phyloP scores from a whole-genome alignment of 1,284 basidiomycete genomes.

The Pseudozyma tsukubaensis region DNA sequence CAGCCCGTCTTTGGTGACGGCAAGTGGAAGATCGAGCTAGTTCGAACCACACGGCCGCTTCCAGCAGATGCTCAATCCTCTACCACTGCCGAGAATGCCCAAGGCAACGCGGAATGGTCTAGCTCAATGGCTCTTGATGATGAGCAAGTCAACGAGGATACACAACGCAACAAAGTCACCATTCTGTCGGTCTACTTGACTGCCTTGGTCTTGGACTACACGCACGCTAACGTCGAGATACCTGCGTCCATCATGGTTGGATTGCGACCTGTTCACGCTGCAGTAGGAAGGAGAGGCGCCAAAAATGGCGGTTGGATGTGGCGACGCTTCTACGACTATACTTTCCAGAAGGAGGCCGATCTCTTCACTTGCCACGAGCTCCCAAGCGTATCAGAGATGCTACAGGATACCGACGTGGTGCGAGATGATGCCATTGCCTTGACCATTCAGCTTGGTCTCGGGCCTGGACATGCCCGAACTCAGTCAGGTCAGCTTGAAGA shows the following conservation, averaged over 20 bases:
- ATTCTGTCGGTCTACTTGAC: conserved; percentile 60
- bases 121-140: neutral
- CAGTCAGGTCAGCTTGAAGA: conserved; percentile 10
- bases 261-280: conserved; percentile 34
- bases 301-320: conserved; percentile 45
- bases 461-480: conserved; percentile 40
- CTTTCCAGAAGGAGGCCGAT: conserved; percentile 54
- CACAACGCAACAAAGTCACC: conserved; percentile 29
- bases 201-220: conserved; percentile 53
- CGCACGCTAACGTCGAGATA: conserved; percentile 44
- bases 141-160: neutral
- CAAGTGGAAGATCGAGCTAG: conserved; percentile 66
- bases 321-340: conserved; percentile 48
- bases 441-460: conserved; percentile 58
- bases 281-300: conserved; percentile 20
- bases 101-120: neutral
- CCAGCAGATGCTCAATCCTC: neutral
- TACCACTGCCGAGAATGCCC: neutral
- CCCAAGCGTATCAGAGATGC: conserved; percentile 52
- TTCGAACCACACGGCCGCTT: conserved; percentile 38
- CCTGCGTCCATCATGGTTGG: conserved; percentile 58
- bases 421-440: conserved; percentile 55
- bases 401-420: conserved; percentile 30
- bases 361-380: conserved; percentile 58
- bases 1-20: conserved; percentile 65